Conservation (phyloP, 441 rosid genomes). For the Brassica hybrid region DNA sequence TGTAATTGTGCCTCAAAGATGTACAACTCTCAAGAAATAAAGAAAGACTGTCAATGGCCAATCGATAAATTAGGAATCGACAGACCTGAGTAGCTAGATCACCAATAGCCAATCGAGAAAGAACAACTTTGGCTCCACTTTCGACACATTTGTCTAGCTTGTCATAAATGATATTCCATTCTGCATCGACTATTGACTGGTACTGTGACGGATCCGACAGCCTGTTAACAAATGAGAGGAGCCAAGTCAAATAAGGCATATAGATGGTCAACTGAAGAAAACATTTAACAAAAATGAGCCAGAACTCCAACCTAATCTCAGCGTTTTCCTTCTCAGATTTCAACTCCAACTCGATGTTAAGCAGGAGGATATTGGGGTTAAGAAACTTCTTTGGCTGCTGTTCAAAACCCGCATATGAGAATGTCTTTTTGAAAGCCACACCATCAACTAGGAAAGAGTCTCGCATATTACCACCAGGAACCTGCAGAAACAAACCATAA, state of each 20-base stretch:
- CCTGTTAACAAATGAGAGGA: conserved; percentile 48
- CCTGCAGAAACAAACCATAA: conserved; percentile 53
- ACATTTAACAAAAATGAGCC: not conserved
- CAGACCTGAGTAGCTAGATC: conserved; percentile 96
- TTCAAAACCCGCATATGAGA: conserved; percentile 99
- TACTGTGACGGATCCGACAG: conserved; percentile 95
- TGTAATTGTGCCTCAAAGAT: conserved; percentile 17
- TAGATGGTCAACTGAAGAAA: not conserved
- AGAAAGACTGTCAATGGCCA: conserved; percentile 16
- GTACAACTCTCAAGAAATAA: not conserved
- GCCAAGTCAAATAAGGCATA: conserved; percentile 16
- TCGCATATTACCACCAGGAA: conserved; percentile 96
- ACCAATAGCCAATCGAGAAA: conserved; percentile 97
- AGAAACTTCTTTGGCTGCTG: conserved; percentile 97
- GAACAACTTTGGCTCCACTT: conserved; percentile 96
- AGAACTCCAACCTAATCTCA: conserved; percentile 75
- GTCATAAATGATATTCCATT: conserved; percentile 99
- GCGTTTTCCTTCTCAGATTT: conserved; percentile 99
- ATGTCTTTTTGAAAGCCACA: conserved; percentile 98
- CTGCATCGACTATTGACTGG: conserved; percentile 99
- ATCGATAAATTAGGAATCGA: conserved; percentile 7
- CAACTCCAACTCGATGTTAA: conserved; percentile 92
- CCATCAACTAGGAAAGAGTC: conserved; percentile 98
- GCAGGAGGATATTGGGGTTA: conserved; percentile 79
- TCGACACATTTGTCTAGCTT: conserved; percentile 94